These are phyloP conservation scores for Pyrenophora tritici-repentis DNA, from an alignment of 2,329 filamentous ascomycete species.

Conservation along the genomic window DNA sequence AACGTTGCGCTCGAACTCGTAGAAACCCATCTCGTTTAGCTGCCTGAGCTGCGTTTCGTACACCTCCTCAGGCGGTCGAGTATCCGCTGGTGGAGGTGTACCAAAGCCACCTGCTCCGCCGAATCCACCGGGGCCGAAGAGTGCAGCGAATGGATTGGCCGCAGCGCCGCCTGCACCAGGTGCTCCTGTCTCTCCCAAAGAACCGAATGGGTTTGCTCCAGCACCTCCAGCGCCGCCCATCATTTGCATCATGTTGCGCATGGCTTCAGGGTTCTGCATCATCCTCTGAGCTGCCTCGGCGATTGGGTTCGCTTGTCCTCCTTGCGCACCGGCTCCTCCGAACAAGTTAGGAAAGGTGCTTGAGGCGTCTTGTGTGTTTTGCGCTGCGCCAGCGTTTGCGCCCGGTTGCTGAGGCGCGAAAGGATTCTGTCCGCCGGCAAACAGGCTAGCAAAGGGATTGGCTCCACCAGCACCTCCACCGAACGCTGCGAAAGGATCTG, in stretches of 20 bases:
- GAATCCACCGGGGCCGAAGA: constrained; percentile 53
- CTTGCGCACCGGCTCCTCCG: constrained; percentile 39
- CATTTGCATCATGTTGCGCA: constrained; percentile 58
- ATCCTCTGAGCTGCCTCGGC: constrained; percentile 52
- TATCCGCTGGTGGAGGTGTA: constrained; percentile 67
- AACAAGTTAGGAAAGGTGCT: constrained; percentile 60
- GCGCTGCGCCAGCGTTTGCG: constrained; percentile 28
- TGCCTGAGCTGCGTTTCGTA: constrained; percentile 90
- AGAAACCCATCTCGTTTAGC: constrained; percentile 99
- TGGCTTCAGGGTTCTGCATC: constrained; percentile 63
- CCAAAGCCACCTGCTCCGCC: constrained; percentile 45
- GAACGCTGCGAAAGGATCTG: constrained; percentile 55
- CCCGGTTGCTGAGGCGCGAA: constrained; percentile 36
- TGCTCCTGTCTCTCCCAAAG: constrained; percentile 51
- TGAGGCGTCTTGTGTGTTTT: constrained; percentile 28
- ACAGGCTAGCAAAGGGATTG: constrained; percentile 67
- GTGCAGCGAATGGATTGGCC: constrained; percentile 49
- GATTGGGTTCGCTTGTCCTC: constrained; percentile 56
- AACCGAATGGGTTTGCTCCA: constrained; percentile 43
- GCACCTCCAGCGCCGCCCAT: constrained; percentile 56
- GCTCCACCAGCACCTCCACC: constrained; percentile 41
- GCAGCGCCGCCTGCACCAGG: constrained; percentile 38
- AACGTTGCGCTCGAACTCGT: constrained; percentile 92
- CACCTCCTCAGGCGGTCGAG: constrained; percentile 86
- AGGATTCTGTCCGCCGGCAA: constrained; percentile 49